Evolutionary conservation across 768 basidiomycete species (phyloP).

Genomic region (Cubamyces sp.): DNA sequence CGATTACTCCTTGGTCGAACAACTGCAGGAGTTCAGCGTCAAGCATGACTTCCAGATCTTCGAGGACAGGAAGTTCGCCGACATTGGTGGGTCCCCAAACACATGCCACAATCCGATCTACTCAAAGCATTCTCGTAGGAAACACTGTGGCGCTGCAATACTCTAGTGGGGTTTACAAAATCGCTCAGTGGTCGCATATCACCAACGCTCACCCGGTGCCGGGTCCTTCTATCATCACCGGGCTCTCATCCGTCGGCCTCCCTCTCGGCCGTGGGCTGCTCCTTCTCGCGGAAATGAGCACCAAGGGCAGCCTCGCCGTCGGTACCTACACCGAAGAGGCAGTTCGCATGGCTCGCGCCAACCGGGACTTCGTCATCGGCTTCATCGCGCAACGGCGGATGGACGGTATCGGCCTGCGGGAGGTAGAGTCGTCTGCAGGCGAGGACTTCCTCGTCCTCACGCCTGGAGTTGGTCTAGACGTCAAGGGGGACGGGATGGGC

Average conservation of each 20-base stretch:
- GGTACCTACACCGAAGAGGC: constrained; percentile 85
- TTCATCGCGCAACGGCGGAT: constrained; percentile 92
- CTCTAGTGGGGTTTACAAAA: constrained; percentile 88
- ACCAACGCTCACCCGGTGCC: constrained; percentile 97
- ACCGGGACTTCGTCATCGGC: constrained; percentile 90
- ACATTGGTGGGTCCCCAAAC: constrained; percentile 71
- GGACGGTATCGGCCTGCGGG: constrained; percentile 59
- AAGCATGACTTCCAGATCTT: constrained; percentile 96
- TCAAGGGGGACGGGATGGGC: constrained; percentile 72
- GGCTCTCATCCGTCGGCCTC: constrained; percentile 83
- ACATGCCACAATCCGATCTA: neutral
- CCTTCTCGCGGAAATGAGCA: constrained; percentile 96
- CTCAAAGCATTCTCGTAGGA: constrained; percentile 52
- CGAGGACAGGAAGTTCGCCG: constrained; percentile 98
- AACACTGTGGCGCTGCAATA: constrained; percentile 97
- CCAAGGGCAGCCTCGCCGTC: constrained; percentile 80
- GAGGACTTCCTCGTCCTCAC: constrained; percentile 92
- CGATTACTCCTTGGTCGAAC: constrained; percentile 67
- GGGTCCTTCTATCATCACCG: constrained; percentile 93
- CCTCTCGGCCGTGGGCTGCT: constrained; percentile 87
- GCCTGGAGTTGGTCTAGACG: constrained; percentile 88
- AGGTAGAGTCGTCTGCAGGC: constrained; percentile 34
- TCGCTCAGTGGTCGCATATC: constrained; percentile 94
- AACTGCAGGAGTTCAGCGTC: constrained; percentile 67
- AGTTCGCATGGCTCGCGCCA: constrained; percentile 82